A percentile compares a stretch with the other conserved stretches of the same genome.
phyloP scores from a whole-genome alignment of 2,329 filamentous ascomycete genomes.

The Curvularia spicifera region DNA sequence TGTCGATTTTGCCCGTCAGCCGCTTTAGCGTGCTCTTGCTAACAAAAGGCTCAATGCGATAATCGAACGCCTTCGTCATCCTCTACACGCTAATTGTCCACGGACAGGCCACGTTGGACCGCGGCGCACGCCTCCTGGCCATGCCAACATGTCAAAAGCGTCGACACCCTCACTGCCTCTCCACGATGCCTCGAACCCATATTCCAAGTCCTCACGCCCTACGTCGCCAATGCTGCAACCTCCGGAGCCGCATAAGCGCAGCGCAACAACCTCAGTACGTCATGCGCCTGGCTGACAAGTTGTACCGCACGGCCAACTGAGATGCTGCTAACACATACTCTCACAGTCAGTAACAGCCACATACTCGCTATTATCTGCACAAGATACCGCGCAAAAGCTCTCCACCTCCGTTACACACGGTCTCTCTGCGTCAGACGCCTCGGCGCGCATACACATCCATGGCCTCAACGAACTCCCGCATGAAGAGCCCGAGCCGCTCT shows the following conservation, averaged over 20 bases:
- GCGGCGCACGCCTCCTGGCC: slow-evolving; percentile 47
- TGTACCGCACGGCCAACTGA: not conserved
- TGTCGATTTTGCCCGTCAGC: slow-evolving; percentile 3
- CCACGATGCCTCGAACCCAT: slow-evolving; percentile 55
- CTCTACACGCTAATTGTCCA: slow-evolving; percentile 16
- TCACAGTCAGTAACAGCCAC: slow-evolving; percentile 53
- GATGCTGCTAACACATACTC: slow-evolving; percentile 28
- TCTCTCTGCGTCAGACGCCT: slow-evolving; percentile 79
- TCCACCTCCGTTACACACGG: slow-evolving; percentile 84
- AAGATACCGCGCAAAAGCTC: slow-evolving; percentile 78
- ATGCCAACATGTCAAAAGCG: slow-evolving; percentile 69
- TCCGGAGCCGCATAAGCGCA: slow-evolving; percentile 36
- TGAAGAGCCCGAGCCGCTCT: slow-evolving; percentile 90
- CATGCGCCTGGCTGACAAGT: slow-evolving; percentile 9
- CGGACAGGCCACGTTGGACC: slow-evolving; percentile 41
- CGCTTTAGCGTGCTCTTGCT: slow-evolving; percentile 9
- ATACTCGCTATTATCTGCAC: slow-evolving; percentile 72
- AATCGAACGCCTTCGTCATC: slow-evolving; percentile 16
- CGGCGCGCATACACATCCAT: slow-evolving; percentile 77
- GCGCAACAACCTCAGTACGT: slow-evolving; percentile 42
- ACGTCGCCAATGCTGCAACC: slow-evolving; percentile 42
- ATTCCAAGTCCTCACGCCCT: slow-evolving; percentile 37
- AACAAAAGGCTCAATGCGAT: slow-evolving; percentile 33
- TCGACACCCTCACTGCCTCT: slow-evolving; percentile 65
- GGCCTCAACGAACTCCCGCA: slow-evolving; percentile 95